These are phyloP conservation scores for Psilocybe mexicana DNA, from an alignment of 1,284 basidiomycete species.

Conservation along the genomic window DNA sequence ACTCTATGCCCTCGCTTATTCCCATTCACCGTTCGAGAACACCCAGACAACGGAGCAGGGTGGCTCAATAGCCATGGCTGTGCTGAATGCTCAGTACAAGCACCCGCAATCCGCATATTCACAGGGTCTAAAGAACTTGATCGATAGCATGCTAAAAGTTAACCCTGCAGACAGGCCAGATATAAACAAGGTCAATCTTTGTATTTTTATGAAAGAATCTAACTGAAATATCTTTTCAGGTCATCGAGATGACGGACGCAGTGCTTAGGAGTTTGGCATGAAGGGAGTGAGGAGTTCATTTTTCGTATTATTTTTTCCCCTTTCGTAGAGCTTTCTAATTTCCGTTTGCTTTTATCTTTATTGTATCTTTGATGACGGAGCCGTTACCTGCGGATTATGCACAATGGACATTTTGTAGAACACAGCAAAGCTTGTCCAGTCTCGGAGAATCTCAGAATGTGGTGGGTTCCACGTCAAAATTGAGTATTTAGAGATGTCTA, in stretches of 20 bases:
- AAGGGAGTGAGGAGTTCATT: not conserved
- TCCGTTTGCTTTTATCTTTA: slow-evolving; percentile 17
- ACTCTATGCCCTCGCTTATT: slow-evolving; percentile 89
- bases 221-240: slow-evolving; percentile 42
- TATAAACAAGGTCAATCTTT: slow-evolving; percentile 69
- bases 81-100: slow-evolving; percentile 87
- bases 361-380: slow-evolving; percentile 12
- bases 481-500: too few species aligned
- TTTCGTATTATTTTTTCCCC: not conserved
- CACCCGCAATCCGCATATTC: slow-evolving; percentile 84
- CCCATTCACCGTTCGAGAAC: slow-evolving; percentile 92
- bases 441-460: not conserved
- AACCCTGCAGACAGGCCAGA: slow-evolving; percentile 81
- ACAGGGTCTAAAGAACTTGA: slow-evolving; percentile 76
- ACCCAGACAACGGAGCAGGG: slow-evolving; percentile 84
- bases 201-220: not conserved
- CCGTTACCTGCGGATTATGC: slow-evolving; percentile 1
- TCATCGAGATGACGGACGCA: slow-evolving; percentile 68
- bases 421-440: too few species aligned
- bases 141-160: slow-evolving; percentile 81
- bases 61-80: slow-evolving; percentile 94
- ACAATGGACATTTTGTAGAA: not conserved
- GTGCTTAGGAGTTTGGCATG: slow-evolving; percentile 61
- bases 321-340: slow-evolving; percentile 2
- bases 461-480: too few species aligned